Base-by-base conservation (phyloP, 257 asterid species). In the Verbena officinalis region DNA sequence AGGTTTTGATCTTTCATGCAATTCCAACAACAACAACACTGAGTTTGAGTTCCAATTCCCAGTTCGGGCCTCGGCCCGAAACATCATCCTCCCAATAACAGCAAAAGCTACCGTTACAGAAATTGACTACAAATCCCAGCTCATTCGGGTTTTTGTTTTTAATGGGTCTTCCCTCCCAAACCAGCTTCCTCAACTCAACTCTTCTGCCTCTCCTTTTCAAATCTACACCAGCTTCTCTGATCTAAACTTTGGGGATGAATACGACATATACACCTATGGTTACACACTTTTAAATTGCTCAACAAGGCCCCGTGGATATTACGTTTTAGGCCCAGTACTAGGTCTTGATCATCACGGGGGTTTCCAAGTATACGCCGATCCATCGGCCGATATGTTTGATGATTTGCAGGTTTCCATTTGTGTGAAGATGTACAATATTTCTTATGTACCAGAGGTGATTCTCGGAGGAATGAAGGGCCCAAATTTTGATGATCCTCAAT, bases 211-310 rank as follows among this genome's bases (percentile, higher is more conserved):
- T 30, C 86, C 75, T 20, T 83, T 82, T 17, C 50, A 69, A 49
- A 14, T 71, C n/a, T n/a, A n/a, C n/a, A n/a, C n/a, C n/a, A n/a
- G n/a, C n/a, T n/a, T n/a, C n/a, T n/a, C n/a, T n/a, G n/a, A n/a
- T n/a, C n/a, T n/a, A n/a, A n/a, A n/a, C n/a, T n/a, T n/a, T n/a
- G n/a, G n/a, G n/a, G n/a, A n/a, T n/a, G n/a, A n/a, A n/a, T n/a
- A n/a, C n/a, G n/a, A n/a, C n/a, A n/a, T n/a, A n/a, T n/a, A n/a
- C n/a, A 31, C 44, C 33, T 9, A 6, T 5, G 83, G 78, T 10
- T 79, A 15, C 77, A 77, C 84, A 8, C 78, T 87, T 4, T 87
- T 85, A 75, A 85, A 85, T 45, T 87, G 96, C 53, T 78, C 90
- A 5, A 42, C 75, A 0, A 23, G 19, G 33, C 69, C 55, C 40